Conservation (phyloP, 2,329 filamentous ascomycete genomes). For the Stachybotrys chartarum region DNA sequence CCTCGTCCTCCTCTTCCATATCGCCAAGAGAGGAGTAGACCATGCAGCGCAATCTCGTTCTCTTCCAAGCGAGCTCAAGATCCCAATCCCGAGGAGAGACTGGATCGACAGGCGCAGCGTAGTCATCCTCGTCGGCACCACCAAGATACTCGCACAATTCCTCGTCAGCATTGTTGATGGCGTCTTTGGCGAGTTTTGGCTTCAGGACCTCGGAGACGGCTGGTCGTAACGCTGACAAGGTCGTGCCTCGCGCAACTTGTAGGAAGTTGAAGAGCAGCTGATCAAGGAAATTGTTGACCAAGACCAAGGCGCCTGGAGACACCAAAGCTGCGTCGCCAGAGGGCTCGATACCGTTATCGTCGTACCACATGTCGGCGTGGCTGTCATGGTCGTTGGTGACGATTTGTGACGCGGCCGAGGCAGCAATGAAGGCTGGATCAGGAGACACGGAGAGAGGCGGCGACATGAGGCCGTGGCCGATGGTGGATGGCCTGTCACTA, state of each 20-base stretch:
- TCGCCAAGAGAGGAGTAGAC: constrained; percentile 95
- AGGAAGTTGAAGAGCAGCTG: constrained; percentile 89
- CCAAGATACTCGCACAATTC: constrained; percentile 85
- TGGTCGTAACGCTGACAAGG: constrained; percentile 65
- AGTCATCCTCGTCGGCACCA: constrained; percentile 67
- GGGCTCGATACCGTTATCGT: constrained; percentile 59
- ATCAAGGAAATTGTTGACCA: constrained; percentile 90
- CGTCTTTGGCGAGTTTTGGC: constrained; percentile 78
- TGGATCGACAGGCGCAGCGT: constrained; percentile 37
- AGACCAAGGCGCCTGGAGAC: constrained; percentile 61
- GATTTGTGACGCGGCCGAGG: constrained; percentile 82
- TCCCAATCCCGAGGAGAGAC: constrained; percentile 64
- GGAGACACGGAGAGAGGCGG: constrained; percentile 66
- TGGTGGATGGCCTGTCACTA: constrained; percentile 61
- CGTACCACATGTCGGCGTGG: constrained; percentile 61
- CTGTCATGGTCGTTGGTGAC: constrained; percentile 82
- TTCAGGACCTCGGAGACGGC: constrained; percentile 85
- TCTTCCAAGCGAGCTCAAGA: constrained; percentile 88
- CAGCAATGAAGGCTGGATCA: constrained; percentile 78
- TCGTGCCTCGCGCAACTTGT: constrained; percentile 70
- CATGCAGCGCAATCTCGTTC: constrained; percentile 90
- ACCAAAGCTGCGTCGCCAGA: constrained; percentile 65
- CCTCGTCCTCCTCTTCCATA: constrained; percentile 96
- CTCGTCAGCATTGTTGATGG: constrained; percentile 75
- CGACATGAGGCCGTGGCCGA: constrained; percentile 51